Evolutionary conservation across 176 grass and related monocot species (phyloP).

Genomic region (Tillandsia fasciculata): DNA sequence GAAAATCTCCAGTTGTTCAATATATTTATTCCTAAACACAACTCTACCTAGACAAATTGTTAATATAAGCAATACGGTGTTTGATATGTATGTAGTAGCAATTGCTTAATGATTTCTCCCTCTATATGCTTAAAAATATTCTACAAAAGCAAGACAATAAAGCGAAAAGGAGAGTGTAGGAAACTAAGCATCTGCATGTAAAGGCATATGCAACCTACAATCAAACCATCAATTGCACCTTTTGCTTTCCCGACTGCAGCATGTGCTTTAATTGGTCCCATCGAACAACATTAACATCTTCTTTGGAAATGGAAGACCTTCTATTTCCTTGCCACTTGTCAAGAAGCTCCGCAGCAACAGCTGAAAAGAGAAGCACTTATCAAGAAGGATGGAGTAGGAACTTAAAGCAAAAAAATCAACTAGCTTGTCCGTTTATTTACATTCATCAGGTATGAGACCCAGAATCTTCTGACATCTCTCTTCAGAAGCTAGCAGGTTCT

Average conservation of each 20-base stretch:
- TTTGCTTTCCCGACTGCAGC: constrained; percentile 78
- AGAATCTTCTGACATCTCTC: constrained; percentile 82
- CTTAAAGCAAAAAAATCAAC: neutral
- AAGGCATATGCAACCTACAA: neutral
- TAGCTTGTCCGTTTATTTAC: constrained; percentile 25
- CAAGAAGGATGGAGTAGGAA: constrained; percentile 17
- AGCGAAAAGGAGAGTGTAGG: neutral
- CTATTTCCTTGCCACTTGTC: constrained; percentile 80
- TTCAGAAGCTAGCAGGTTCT: constrained; percentile 66
- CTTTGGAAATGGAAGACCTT: constrained; percentile 66
- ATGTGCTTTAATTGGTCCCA: constrained; percentile 78
- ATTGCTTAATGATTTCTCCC: too few species aligned
- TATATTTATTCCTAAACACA: neutral
- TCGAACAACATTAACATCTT: constrained; percentile 57
- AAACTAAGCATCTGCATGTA: neutral
- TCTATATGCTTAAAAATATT: too few species aligned
- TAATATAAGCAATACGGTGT: too few species aligned
- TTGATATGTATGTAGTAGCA: too few species aligned
- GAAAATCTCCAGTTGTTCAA: neutral
- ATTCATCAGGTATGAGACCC: constrained; percentile 76
- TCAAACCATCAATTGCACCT: constrained; percentile 31
- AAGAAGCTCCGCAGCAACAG: constrained; percentile 66
- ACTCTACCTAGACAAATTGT: too few species aligned
- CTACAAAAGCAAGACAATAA: neutral
- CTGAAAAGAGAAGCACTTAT: constrained; percentile 32